Base-by-base conservation (phyloP, 768 basidiomycete species). In the Mycena olivaceomarginata region DNA sequence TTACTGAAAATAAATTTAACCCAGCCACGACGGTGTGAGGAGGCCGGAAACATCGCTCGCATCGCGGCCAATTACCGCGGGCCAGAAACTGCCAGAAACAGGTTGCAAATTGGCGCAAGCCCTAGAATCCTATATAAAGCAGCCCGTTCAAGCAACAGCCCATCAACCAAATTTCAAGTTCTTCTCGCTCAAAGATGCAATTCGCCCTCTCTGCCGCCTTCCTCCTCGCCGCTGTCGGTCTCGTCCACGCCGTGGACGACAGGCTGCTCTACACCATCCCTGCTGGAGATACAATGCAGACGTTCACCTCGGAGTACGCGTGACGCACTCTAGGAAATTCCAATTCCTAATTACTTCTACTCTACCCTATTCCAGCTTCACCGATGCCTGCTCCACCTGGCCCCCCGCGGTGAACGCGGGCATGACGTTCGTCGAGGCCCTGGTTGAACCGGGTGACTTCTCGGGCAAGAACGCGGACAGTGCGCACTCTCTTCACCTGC, bases 251-350 rank as follows among this genome's bases (percentile, higher is more conserved):
- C 11, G 20, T 5, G 2, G 75, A 76, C 46, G 39, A 60, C 64
- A 66, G 75, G 8, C 63, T 66, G 56, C 69, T 76, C 46, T 76
- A 56, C 57, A 65, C 53, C 10, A 76, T 76, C 57, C 75, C 75
- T n/a, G 41, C 70, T 15, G 64, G 37, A 4, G 69, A 70, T n/a
- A 67, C 20, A 40, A 76, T 76, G 1, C 69, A 37, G 13, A 13
- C 31, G 8, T 76, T 76, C 75, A 71, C 69, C 18, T 11, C 56
- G 4, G 70, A 64, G 75, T 76, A 62, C 15, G 69, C 25, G 15
- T 16, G 11, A 8, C n/a, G n/a, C 16, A n/a, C 12, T 22, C 11
- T 59, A 6, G 45, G 40, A 18, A 7, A 16, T 48, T 39, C 22
- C 7, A 11, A 22, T 41, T 25, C 1, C 25, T 25, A 25, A 25